Evolutionary conservation across 805 yeast species (phyloP).

Genomic region (Teunomyces kruisii): DNA sequence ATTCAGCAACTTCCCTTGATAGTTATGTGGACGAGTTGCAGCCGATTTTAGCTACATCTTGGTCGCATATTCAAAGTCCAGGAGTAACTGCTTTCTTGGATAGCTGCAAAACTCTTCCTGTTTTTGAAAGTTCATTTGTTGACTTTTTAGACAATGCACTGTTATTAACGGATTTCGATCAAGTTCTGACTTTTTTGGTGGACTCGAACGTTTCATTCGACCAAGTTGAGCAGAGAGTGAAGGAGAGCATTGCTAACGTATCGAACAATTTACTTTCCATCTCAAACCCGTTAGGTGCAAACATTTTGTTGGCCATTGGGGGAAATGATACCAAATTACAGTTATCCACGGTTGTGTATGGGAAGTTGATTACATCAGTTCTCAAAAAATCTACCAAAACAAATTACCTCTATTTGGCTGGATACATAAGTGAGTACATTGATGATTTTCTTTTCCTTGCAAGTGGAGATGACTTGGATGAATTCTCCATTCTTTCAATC

Average conservation of each 20-base stretch:
- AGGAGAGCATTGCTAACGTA: conserved; percentile 11
- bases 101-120: neutral
- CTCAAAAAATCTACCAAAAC: neutral
- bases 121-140: conserved; percentile 8
- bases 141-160: conserved; percentile 9
- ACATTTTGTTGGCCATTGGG: conserved; percentile 29
- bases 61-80: neutral
- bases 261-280: conserved; percentile 34
- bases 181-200: conserved; percentile 8
- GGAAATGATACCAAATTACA: conserved; percentile 5
- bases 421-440: conserved; percentile 19
- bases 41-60: neutral
- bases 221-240: conserved; percentile 23
- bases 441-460: conserved; percentile 19
- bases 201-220: conserved; percentile 16
- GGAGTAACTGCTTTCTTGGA: neutral
- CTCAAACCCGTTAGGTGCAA: conserved; percentile 48
- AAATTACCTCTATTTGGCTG: conserved; percentile 7
- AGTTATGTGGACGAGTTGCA: neutral
- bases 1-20: neutral
- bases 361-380: conserved; percentile 14
- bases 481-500: conserved; percentile 4
- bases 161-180: conserved; percentile 13
- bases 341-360: conserved; percentile 11
- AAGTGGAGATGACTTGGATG: neutral